Conservation (phyloP, 495 filamentous ascomycete genomes). For the Aspergillus incahuasiensis region DNA sequence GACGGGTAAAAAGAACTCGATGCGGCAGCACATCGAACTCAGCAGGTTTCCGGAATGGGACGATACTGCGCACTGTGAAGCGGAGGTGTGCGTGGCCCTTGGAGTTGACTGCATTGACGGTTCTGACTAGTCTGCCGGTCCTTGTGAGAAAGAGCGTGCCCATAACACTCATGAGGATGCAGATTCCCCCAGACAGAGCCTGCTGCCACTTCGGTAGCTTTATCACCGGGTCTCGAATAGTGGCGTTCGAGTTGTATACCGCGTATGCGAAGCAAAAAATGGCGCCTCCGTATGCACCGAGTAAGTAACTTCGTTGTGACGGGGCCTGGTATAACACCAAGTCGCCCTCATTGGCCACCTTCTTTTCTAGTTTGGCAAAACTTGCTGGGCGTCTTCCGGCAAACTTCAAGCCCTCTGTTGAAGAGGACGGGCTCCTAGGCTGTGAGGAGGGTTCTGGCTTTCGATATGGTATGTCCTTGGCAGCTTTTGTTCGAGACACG, state of each 20-base stretch:
- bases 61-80: slow-evolving; percentile 36
- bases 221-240: slow-evolving; percentile 32
- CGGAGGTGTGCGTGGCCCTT: slow-evolving; percentile 29
- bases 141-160: slow-evolving; percentile 37
- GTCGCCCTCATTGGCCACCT: slow-evolving; percentile 35
- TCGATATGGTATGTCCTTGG: slow-evolving; percentile 6
- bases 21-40: slow-evolving; percentile 35
- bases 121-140: slow-evolving; percentile 31
- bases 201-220: slow-evolving; percentile 38
- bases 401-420: slow-evolving; percentile 24
- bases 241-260: slow-evolving; percentile 48
- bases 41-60: slow-evolving; percentile 40
- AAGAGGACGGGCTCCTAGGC: slow-evolving; percentile 3
- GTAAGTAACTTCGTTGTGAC: slow-evolving; percentile 54
- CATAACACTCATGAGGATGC: slow-evolving; percentile 41
- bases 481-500: slow-evolving; percentile 19
- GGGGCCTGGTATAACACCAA: slow-evolving; percentile 56
- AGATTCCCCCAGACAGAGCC: slow-evolving; percentile 34
- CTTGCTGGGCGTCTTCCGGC: slow-evolving; percentile 23
- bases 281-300: slow-evolving; percentile 51
- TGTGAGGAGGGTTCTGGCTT: slow-evolving; percentile 12
- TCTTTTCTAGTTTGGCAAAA: slow-evolving; percentile 31
- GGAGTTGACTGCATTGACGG: slow-evolving; percentile 32
- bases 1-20: slow-evolving; percentile 36
- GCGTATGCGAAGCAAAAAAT: slow-evolving; percentile 56